Conservation (phyloP, 345 rosid species). For the Dimocarpus longan region DNA sequence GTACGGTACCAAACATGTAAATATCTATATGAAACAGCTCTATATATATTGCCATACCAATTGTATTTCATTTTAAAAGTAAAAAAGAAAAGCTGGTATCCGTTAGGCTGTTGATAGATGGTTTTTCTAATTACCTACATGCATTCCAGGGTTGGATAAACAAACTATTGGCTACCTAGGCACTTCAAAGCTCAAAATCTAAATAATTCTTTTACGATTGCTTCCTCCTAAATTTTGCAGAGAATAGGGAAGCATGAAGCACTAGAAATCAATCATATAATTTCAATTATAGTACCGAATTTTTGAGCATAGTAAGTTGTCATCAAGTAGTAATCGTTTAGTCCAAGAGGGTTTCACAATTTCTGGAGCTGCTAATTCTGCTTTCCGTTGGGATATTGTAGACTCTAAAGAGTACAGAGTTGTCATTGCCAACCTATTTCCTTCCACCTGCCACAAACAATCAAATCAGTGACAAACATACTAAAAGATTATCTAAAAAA, state of each 20-base stretch:
- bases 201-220: not conserved
- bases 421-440: conserved; percentile 55
- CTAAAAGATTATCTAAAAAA: not conserved
- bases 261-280: not conserved
- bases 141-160: not conserved
- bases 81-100: not conserved
- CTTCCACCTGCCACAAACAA: conserved; percentile 47
- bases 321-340: conserved; percentile 49
- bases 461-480: not conserved
- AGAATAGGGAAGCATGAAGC: not conserved
- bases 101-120: not conserved
- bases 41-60: not conserved
- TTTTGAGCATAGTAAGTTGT: conserved; percentile 64
- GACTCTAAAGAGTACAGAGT: conserved; percentile 71
- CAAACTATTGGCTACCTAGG: not conserved
- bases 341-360: conserved; percentile 88
- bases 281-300: conserved; percentile 49
- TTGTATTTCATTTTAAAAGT: not conserved
- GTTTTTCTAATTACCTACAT: not conserved
- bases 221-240: not conserved
- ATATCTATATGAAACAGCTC: not conserved
- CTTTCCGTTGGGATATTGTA: conserved; percentile 65
- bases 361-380: conserved; percentile 50
- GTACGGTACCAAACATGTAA: no score
- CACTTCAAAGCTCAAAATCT: not conserved